These are phyloP conservation scores for Beauveria sp. DNA, from an alignment of 2,329 filamentous ascomycete genomes.

Conservation along the genomic window DNA sequence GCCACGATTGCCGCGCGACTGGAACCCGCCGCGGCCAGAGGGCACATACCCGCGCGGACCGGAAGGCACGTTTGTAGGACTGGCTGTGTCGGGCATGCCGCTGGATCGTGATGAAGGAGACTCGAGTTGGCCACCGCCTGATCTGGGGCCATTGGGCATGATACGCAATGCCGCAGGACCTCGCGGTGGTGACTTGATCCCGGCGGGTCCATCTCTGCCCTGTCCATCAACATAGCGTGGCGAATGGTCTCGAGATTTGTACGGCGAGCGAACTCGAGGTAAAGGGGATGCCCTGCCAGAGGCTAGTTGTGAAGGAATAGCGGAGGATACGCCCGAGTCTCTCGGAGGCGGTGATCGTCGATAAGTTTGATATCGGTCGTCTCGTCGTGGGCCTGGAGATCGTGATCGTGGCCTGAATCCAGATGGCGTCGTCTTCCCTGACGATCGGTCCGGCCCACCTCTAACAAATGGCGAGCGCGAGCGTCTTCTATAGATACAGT, in stretches of 20 bases:
- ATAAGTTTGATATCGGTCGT: slow-evolving; percentile 34
- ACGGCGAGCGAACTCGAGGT: slow-evolving; percentile 40
- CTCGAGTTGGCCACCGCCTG: slow-evolving; percentile 9
- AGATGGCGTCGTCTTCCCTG: slow-evolving; percentile 31
- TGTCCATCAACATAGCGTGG: slow-evolving; percentile 22
- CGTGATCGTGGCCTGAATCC: slow-evolving; percentile 46
- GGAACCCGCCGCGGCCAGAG: slow-evolving; percentile 35
- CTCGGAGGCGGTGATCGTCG: slow-evolving; percentile 41
- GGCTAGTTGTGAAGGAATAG: slow-evolving; percentile 41
- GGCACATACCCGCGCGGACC: slow-evolving; percentile 48
- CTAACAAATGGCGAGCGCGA: slow-evolving; percentile 43
- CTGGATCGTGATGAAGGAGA: slow-evolving; percentile 22
- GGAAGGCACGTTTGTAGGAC: slow-evolving; percentile 43
- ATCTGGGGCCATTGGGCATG: slow-evolving; percentile 38
- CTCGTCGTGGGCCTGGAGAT: slow-evolving; percentile 38
- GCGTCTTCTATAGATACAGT: slow-evolving; percentile 34
- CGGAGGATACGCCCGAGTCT: slow-evolving; percentile 42
- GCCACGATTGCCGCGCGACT: slow-evolving; percentile 37
- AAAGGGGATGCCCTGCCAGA: slow-evolving; percentile 49
- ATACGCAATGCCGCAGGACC: slow-evolving; percentile 46
- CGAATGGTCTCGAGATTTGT: slow-evolving; percentile 35
- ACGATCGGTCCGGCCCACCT: slow-evolving; percentile 25
- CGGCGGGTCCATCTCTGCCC: slow-evolving; percentile 23
- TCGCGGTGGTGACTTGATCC: slow-evolving; percentile 42
- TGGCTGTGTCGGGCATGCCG: slow-evolving; percentile 31